These are phyloP conservation scores for Neophaeococcomyces aloes DNA, from an alignment of 2,329 filamentous ascomycete species.

Conservation along the genomic window DNA sequence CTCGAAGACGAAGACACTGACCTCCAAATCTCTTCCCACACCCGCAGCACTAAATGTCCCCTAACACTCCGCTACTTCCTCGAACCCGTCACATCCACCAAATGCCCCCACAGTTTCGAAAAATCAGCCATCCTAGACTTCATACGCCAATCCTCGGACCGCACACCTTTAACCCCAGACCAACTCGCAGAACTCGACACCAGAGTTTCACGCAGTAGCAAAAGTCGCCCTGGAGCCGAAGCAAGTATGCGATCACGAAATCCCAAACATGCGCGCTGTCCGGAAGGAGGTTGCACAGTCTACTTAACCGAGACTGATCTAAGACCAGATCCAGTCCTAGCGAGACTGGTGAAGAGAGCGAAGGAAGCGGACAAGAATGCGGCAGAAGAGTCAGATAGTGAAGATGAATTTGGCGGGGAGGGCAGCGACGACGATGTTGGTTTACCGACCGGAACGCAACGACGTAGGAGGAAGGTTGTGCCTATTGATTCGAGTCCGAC, in stretches of 20 bases:
- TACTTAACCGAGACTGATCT: slow-evolving; percentile 30
- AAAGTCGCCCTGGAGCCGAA: not conserved
- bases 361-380: slow-evolving; percentile 20
- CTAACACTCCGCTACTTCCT: slow-evolving; percentile 37
- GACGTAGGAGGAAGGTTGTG: slow-evolving; percentile 9
- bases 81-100: slow-evolving; percentile 38
- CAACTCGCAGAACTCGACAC: slow-evolving; percentile 13
- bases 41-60: slow-evolving; percentile 38
- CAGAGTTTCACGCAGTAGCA: slow-evolving; percentile 14
- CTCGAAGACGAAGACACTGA: slow-evolving; percentile 30
- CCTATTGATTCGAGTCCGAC: slow-evolving; percentile 14
- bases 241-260: not conserved
- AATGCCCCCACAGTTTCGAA: slow-evolving; percentile 43
- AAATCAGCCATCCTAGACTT: slow-evolving; percentile 36
- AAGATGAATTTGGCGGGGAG: slow-evolving; percentile 17
- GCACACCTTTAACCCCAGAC: slow-evolving; percentile 20
- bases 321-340: slow-evolving; percentile 30
- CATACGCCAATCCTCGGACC: slow-evolving; percentile 28
- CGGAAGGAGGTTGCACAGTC: slow-evolving; percentile 30
- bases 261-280: slow-evolving; percentile 22
- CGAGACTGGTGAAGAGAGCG: slow-evolving; percentile 29
- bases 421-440: slow-evolving; percentile 18
- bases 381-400: slow-evolving; percentile 23
- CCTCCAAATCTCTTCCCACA: slow-evolving; percentile 36
- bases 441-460: slow-evolving; percentile 16